Evolutionary conservation across 352 stramenopile species (phyloP).

Genomic region (Phytophthora pluvialis): DNA sequence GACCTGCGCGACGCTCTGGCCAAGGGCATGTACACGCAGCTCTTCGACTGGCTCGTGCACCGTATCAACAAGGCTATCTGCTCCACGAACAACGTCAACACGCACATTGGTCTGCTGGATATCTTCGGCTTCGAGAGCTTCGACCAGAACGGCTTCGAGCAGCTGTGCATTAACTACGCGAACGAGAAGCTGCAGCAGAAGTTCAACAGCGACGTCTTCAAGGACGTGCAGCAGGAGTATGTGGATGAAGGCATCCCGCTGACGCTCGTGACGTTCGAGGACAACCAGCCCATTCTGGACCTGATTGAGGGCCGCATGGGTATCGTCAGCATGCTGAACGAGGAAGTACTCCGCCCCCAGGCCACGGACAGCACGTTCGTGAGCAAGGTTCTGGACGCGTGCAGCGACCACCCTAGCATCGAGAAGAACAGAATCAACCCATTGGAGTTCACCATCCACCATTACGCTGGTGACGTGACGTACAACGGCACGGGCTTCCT

Average conservation of each 20-base stretch:
- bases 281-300: conserved; percentile 93
- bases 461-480: conserved; percentile 86
- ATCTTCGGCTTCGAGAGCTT: conserved; percentile 98
- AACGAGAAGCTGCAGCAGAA: conserved; percentile 93
- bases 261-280: conserved; percentile 87
- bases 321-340: conserved; percentile 94
- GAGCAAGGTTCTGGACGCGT: conserved; percentile 81
- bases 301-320: conserved; percentile 89
- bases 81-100: conserved; percentile 74
- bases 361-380: conserved; percentile 86
- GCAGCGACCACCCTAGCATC: conserved; percentile 81
- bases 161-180: conserved; percentile 93
- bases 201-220: conserved; percentile 95
- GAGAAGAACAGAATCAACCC: conserved; percentile 88
- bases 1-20: conserved; percentile 95
- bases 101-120: conserved; percentile 93
- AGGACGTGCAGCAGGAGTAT: conserved; percentile 96
- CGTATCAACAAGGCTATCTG: conserved; percentile 83
- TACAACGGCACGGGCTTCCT: conserved; percentile 81
- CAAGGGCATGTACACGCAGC: conserved; percentile 96
- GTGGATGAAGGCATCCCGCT: conserved; percentile 92
- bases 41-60: conserved; percentile 97
- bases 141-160: conserved; percentile 87
- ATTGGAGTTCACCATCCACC: conserved; percentile 80
- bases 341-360: conserved; percentile 93